Base-by-base conservation (phyloP, 2,329 filamentous ascomycete species). In the Periconia macrospinosa region DNA sequence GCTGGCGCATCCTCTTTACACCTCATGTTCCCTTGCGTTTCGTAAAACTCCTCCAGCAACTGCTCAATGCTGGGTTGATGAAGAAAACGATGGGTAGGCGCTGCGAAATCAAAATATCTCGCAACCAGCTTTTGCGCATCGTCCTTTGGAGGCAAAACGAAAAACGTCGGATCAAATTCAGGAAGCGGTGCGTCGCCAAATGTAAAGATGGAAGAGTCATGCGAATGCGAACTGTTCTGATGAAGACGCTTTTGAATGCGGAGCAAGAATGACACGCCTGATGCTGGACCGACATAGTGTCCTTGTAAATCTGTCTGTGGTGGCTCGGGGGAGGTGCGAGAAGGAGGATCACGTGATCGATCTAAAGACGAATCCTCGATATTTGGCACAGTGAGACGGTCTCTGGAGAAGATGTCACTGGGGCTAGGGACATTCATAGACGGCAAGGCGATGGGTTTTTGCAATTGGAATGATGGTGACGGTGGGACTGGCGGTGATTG, bases 41-140 rank as follows among this genome's bases (percentile, higher is more conserved):
- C 73, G 53, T 82, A 81, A 41, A 81, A 77, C 20, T 79, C 76
- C 11, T 73, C 68, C 11, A 82, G 71, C 72, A 71, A 73, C 35
- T 61, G 59, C 50, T 77, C 66, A n/a, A 83, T 78, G 2, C 78
- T 81, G 0, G 81, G 80, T 0, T 81, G 73, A 60, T 86, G 82
- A 18, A 86, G 61, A 52, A 85, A 83, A 3, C 83, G 78, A 58
- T 86, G 84, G 0, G 83, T 86, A 0, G 83, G 82, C 18, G 84
- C 81, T 7, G 82, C 83, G 52, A 82, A 83, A 45, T 86, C 83
- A 56, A 86, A 86, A 50, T 86, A 86, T 7, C 83, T 71, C 8
- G 76, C 73, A 5, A 86, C 69, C 2, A 84, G 61, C 19, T 77
- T 75, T 49, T 66, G 71, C 49, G 33, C 77, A 72, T 43, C 77